Percentiles rank a stretch among this genome's conserved stretches.
phyloP scores from a whole-genome alignment of 768 basidiomycete genomes.

The Boletus edulis region DNA sequence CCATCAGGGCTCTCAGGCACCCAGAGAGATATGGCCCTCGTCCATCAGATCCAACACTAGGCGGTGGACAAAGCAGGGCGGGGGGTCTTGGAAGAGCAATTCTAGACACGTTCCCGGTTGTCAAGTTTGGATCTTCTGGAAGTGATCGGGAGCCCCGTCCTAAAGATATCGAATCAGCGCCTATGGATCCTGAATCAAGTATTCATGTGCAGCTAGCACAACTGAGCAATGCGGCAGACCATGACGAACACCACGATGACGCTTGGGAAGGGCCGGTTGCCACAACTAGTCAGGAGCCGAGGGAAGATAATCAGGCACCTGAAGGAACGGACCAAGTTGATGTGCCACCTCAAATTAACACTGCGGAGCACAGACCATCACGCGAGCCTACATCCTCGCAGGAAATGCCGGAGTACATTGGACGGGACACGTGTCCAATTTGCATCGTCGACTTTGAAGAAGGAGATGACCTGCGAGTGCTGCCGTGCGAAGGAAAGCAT shows the following conservation, averaged over 20 bases:
- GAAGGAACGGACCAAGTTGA: constrained; percentile 8
- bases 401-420: constrained; percentile 59
- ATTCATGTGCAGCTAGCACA: constrained; percentile 9
- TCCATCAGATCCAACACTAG: constrained; percentile 28
- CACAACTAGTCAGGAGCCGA: not conserved
- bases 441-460: constrained; percentile 94
- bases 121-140: constrained; percentile 65
- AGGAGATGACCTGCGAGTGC: constrained; percentile 85
- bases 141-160: constrained; percentile 10
- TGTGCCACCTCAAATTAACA: not conserved
- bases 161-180: constrained; percentile 34
- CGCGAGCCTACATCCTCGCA: not conserved
- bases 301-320: not conserved
- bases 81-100: constrained; percentile 90
- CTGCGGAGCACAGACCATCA: not conserved
- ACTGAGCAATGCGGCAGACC: not conserved
- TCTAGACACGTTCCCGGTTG: constrained; percentile 91
- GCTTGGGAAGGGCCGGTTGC: not conserved
- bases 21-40: constrained; percentile 92
- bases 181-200: not conserved
- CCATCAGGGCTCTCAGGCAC: constrained; percentile 80
- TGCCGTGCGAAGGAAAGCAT: constrained; percentile 92
- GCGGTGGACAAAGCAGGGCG: constrained; percentile 61
- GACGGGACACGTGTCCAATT: constrained; percentile 89
- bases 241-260: not conserved